These are phyloP conservation scores for Sporothrix pallida DNA, from an alignment of 2,329 filamentous ascomycete species.

Conservation along the genomic window DNA sequence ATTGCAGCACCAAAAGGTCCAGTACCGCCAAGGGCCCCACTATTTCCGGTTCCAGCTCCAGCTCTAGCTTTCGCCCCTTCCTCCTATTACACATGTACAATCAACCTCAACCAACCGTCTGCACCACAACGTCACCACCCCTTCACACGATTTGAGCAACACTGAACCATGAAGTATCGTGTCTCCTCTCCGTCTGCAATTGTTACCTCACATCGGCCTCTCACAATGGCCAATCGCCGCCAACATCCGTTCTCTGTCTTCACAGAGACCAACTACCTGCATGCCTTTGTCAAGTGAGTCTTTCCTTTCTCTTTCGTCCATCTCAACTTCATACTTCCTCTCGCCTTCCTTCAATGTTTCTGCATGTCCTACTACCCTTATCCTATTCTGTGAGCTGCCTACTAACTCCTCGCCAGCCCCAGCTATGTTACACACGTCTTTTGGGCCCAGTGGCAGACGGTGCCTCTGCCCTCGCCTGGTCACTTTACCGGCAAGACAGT, in stretches of 20 bases:
- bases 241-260: constrained; percentile 31
- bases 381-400: neutral
- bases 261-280: constrained; percentile 34
- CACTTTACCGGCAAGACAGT: constrained; percentile 42
- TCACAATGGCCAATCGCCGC: constrained; percentile 21
- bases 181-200: neutral
- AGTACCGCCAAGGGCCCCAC: neutral
- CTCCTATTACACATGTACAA: neutral
- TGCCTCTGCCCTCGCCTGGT: constrained; percentile 38
- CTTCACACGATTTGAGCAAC: neutral
- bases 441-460: constrained; percentile 37
- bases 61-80: constrained; percentile 9
- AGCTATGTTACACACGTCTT: constrained; percentile 35
- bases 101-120: neutral
- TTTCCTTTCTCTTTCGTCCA: neutral
- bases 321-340: neutral
- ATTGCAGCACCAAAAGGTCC: neutral
- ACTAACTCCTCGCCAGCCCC: constrained; percentile 21
- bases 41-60: constrained; percentile 15
- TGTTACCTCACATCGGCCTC: neutral
- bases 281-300: constrained; percentile 32
- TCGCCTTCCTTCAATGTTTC: neutral
- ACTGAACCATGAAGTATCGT: neutral
- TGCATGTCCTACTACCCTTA: neutral
- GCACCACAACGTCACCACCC: neutral